Evolutionary conservation across 2,329 filamentous ascomycete genomes (phyloP), one percentile per base, ranked within the genome.

Genomic region (Hymenoscyphus linearis): DNA sequence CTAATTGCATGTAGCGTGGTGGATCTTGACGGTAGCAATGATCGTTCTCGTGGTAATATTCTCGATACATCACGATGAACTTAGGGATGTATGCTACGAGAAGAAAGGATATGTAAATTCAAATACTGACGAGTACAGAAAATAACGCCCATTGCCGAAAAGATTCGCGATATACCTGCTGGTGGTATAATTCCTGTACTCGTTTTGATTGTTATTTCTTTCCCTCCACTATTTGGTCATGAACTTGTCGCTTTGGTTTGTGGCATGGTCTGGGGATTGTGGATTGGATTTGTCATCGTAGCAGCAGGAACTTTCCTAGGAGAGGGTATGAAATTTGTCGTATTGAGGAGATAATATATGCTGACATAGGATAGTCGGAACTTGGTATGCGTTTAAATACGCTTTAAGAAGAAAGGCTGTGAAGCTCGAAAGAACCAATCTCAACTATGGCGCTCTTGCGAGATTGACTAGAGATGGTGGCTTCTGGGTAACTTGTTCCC

Each of bases 181-280:
- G 76, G 76, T 6, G 77, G 73, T 67, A 50, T 78, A 6, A 77
- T 77, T 52, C 75, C 75, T 5, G 73, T 78, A 44, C 69, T 68
- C 31, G 72, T 78, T 22, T 65, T 78, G 31, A 69, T 78, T 54
- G 52, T 74, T 37, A 74, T 78, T 40, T 77, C 76, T 2, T 76
- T 78, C 58, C 76, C 76, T 3, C 76, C 76, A 1, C 67, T 78
- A 13, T 77, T 78, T 58, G 76, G 76, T 16, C 76, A 78, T 61
- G 76, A 78, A 60, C 68, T 78, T 47, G 66, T 78, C 52, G 75
- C 72, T n/a, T 66, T 78, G 18, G 63, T 78, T n/a, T 75, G 72
- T 57, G 76, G 76, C 65, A 72, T 77, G 0, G 75, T 77, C 6
- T 78, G 75, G 58, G 76, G 75, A 2, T 64, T 78, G 5, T 77